Base-by-base conservation (phyloP, 2,329 filamentous ascomycete genomes). In the Aspergillus sp. region DNA sequence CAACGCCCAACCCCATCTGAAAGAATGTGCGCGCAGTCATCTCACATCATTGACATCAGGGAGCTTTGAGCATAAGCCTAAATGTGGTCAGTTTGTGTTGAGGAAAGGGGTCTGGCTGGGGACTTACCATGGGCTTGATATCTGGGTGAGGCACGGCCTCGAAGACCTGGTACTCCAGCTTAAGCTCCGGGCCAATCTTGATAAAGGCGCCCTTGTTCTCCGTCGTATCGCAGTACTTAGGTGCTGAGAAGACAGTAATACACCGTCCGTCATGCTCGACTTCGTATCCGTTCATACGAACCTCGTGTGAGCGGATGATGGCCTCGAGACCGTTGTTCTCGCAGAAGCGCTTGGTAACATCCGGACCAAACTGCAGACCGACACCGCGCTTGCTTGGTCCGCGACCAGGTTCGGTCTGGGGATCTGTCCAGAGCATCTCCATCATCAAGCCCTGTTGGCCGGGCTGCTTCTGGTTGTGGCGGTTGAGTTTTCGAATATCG, bases 341-440 rank as follows among this genome's bases (percentile, higher is more conserved):
- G 76, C 95, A 99, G 84, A 99, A 99, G 54, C 88, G 86, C 82
- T 96, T 96, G 23, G 95, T 99, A 61, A 99, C 88, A 75, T 99
- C 95, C 0, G 95, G 95, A 0, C 95, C 95, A 71, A 99, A 99
- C 76, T 98, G 93, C 80, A 98, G 86, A 56, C 95, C 95, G 22
- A 99, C 94, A 68, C 95, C 95, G 75, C 95, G 88, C 84, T 99
- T 99, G 83, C 93, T 97, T 49, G 95, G 95, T 8, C 93, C 92
- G 69, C 95, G 89, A 56, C 95, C 95, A 30, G 91, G 89, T 69
- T 88, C 84, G 0, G 91, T 85, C 77, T 99, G 95, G 3, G 95
- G 95, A 75, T 99, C 95, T 0, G 95, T 98, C 95, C 95, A 99
- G 51, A 99, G 86, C 95, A 99, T 99, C 80, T 99, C 95, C 95